Percentiles rank a stretch among this genome's conserved stretches.
Conservation (phyloP, 352 stramenopile species). For the Phytopythium oedochilum region DNA sequence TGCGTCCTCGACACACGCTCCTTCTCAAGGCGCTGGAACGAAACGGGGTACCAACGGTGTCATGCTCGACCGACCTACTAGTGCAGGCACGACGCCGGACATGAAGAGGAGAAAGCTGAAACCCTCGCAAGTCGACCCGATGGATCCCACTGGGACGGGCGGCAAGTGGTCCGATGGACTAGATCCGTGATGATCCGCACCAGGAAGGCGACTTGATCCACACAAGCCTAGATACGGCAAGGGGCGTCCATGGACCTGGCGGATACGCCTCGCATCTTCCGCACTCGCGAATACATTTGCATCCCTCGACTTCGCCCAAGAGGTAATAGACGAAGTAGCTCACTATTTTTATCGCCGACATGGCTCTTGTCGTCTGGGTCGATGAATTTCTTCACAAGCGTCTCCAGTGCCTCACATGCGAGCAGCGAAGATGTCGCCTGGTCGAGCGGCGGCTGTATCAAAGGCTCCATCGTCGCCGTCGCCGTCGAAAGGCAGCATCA, state of each 20-base stretch:
- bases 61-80: background rate
- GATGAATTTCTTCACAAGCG: background rate
- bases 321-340: background rate
- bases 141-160: conserved; percentile 17
- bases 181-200: conserved; percentile 5
- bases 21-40: background rate
- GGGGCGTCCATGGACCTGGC: no score
- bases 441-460: no score
- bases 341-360: background rate
- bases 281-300: background rate
- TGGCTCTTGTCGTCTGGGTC: background rate
- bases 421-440: background rate
- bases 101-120: background rate
- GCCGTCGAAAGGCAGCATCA: conserved; percentile 22
- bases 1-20: no score
- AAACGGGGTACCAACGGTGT: background rate
- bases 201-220: no score
- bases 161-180: conserved; percentile 21
- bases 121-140: conserved; percentile 9
- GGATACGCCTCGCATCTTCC: no score
- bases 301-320: background rate
- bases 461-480: no score
- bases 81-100: background rate
- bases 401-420: no score
- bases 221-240: no score